Conservation (phyloP, 2,329 filamentous ascomycete species). For the Fusarium denticulatum region DNA sequence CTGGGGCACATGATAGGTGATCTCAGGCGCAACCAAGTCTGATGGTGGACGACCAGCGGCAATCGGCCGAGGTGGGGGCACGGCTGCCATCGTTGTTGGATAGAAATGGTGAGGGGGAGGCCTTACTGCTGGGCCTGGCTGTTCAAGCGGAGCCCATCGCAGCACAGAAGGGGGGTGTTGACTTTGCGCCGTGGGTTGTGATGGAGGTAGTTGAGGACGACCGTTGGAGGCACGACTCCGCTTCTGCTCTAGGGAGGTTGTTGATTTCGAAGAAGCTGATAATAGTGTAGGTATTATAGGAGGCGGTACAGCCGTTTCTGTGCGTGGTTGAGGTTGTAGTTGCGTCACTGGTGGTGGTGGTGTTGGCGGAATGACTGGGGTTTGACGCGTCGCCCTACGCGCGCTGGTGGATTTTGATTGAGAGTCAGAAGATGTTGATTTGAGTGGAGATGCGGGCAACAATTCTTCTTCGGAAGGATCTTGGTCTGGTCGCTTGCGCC, state of each 20-base stretch:
- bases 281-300: slow-evolving; percentile 26
- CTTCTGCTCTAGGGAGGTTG: slow-evolving; percentile 30
- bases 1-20: slow-evolving; percentile 53
- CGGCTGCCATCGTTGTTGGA: slow-evolving; percentile 37
- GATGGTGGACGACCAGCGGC: slow-evolving; percentile 43
- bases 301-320: slow-evolving; percentile 29
- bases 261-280: slow-evolving; percentile 3
- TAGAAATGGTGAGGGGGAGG: background rate
- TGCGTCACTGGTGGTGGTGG: slow-evolving; percentile 42
- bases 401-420: slow-evolving; percentile 38
- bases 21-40: slow-evolving; percentile 53
- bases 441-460: background rate
- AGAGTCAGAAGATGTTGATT: slow-evolving; percentile 12
- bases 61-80: slow-evolving; percentile 22
- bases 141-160: slow-evolving; percentile 43
- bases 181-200: slow-evolving; percentile 11
- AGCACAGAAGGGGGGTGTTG: slow-evolving; percentile 32
- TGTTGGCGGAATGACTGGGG: slow-evolving; percentile 46
- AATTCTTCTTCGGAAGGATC: slow-evolving; percentile 34
- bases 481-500: slow-evolving; percentile 50
- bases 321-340: slow-evolving; percentile 28
- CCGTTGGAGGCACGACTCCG: slow-evolving; percentile 30
- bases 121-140: slow-evolving; percentile 28
- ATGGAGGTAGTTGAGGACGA: slow-evolving; percentile 9
- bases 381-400: slow-evolving; percentile 55